Base-by-base conservation (phyloP, 2,329 filamentous ascomycete genomes). In the Calonectria leucothoes region DNA sequence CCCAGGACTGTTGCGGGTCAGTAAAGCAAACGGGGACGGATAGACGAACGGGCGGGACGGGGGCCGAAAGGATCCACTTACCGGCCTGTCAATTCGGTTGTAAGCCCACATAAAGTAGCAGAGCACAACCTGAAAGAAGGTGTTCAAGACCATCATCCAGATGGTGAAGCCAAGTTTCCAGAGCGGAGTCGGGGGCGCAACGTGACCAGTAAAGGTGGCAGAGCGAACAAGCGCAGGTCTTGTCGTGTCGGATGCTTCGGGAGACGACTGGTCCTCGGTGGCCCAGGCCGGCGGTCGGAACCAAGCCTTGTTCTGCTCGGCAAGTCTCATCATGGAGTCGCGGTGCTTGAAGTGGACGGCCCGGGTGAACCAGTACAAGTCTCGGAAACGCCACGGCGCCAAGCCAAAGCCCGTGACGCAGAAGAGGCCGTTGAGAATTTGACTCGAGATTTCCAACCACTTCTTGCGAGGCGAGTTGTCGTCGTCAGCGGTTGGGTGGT, bases 361-460 rank as follows among this genome's bases (percentile, higher is more conserved):
- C 3, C 74, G 75, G 25, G 75, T 65, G 48, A 75, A 80, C 31
- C 91, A 94, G 82, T 93, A 97, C 7, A 94, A 84, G 81, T 97
- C 95, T 33, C 95, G 89, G 77, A 95, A 93, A 35, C 95, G 90
- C 95, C 94, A 97, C 0, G 95, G 95, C 1, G 94, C 92, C 6
- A 96, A 88, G 0, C 95, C 94, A 75, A 97, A 96, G 1, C 92
- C 94, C 1, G 94, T 95, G 7, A 97, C 92, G 84, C 94, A 96
- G 88, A 97, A 97, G 1, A 97, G 89, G 0, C 89, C 93, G 80
- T 95, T 97, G n/a, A 83, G 77, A 73, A 97, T 93, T 82, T 97
- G 95, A 2, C 93, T 94, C 82, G 95, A 93, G 78, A 91, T 93
- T 83, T 98, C 95, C 75, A 98, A 91, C 95, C 95, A 97, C 69